Percentiles rank a stretch among this genome's conserved stretches.
Conservation (phyloP, 208 protist species). For the Naegleria lovaniensis region DNA sequence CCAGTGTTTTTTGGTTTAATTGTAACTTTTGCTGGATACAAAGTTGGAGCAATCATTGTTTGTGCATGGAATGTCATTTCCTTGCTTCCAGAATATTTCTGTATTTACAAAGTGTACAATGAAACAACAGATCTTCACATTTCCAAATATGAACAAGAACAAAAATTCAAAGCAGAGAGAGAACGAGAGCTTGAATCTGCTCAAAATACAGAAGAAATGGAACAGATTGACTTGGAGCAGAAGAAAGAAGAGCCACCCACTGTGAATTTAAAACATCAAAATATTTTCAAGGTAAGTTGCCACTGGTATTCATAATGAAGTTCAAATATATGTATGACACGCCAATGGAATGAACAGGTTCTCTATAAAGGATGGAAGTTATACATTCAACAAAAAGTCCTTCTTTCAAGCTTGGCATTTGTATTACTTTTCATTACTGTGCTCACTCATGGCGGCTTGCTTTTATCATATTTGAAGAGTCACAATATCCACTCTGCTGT, state of each 20-base stretch:
- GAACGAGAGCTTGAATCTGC: background rate
- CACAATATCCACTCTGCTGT: background rate
- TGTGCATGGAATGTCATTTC: background rate
- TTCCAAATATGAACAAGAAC: background rate
- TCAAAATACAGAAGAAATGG: background rate
- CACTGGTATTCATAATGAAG: background rate
- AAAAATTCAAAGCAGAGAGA: background rate
- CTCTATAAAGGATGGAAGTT: background rate
- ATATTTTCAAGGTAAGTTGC: background rate
- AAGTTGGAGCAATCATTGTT: background rate
- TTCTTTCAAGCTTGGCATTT: background rate
- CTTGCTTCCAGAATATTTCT: background rate
- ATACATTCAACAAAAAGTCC: background rate
- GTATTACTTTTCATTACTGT: conserved; percentile 1
- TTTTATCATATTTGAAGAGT: background rate
- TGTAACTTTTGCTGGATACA: background rate
- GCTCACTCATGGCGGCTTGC: background rate
- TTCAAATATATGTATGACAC: too few relatives aligned
- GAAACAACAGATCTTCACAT: background rate
- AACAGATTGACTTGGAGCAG: background rate
- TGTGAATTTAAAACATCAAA: background rate
- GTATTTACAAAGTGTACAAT: background rate
- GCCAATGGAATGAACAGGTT: too few relatives aligned
- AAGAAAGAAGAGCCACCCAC: background rate
- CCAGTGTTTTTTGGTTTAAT: background rate